A percentile compares a stretch with the other conserved stretches of the same genome.
Conservation (phyloP, 2,329 filamentous ascomycete species). For the Sordariomycetes sp. region DNA sequence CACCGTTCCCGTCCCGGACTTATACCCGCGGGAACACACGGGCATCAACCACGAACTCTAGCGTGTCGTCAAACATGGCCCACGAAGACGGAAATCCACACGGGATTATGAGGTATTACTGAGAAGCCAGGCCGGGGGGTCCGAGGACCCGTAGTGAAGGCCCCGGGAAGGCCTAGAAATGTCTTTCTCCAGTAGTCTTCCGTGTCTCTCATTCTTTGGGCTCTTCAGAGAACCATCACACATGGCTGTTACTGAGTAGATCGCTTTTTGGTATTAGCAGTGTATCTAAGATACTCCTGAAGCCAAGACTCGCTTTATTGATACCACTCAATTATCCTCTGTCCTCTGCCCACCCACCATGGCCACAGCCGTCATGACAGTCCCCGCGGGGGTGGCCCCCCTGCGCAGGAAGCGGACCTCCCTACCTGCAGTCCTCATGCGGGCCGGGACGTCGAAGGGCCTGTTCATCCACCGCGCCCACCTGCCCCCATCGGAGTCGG, state of each 20-base stretch:
- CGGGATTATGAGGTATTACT: background rate
- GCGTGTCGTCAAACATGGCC: no score
- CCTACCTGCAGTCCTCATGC: conserved; percentile 45
- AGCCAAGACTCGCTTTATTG: background rate
- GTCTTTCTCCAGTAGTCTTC: background rate
- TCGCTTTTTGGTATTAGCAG: background rate
- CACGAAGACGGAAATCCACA: background rate
- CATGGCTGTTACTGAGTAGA: background rate
- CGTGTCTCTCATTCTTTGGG: background rate
- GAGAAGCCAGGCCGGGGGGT: no score
- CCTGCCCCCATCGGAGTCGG: conserved; percentile 31
- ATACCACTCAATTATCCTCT: background rate
- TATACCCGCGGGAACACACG: no score
- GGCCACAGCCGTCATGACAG: conserved; percentile 5
- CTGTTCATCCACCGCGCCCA: conserved; percentile 44
- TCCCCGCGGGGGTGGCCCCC: background rate
- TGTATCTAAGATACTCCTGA: background rate
- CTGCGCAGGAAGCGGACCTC: conserved; percentile 10
- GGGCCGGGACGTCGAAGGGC: conserved; percentile 52
- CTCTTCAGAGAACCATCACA: background rate
- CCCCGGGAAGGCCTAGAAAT: background rate
- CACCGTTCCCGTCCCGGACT: no score
- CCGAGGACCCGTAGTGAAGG: background rate
- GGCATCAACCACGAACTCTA: no score
- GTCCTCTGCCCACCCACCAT: background rate